Base-by-base conservation (phyloP, 805 yeast genomes). In the Wickerhamomyces alni region DNA sequence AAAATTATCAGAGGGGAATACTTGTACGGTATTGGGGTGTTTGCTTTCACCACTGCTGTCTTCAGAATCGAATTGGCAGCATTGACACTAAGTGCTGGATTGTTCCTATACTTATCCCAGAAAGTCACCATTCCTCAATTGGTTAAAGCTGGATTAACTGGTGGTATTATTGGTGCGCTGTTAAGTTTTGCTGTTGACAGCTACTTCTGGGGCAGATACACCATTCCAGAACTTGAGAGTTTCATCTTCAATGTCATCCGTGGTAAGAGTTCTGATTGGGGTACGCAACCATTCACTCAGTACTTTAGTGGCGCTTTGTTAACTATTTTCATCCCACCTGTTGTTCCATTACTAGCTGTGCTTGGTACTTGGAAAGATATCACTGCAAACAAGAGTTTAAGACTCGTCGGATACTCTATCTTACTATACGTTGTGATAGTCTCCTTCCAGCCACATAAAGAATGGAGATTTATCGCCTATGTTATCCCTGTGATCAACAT, bases 361-460 rank as follows among this genome's bases (percentile, higher is more conserved):
- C 46, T 63, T 12, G 77, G 72, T 4, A 55, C 61, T 34, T 59
- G 57, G 40, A 55, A 57, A 27, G 67, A 61, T 36, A 60, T 64
- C 19, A 54, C 57, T 13, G 51, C 55, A 17, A 54, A 52, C 17
- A 51, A 54, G 15, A 43, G 60, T 1, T 50, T 76, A 28, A 69
- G 74, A 30, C 60, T 79, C 6, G 53, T 80, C 21, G 67, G 74
- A 2, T 43, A 73, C 15, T 66, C 87, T 1, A 63, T 83, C 0
- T 31, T 80, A 1, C 37, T 74, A 13, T 89, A 67, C 54, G 69
- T 88, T n/a, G 44, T 65, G 2, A 51, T 77, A 5, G 71, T 88
- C 72, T 87, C 96, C 0, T 58, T 81, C 37, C 93, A 85, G 59
- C 88, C 93, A 3, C 97, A 91, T 52, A 91, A 91, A 57, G 98